Evolutionary conservation across 768 basidiomycete genomes (phyloP).

Genomic region (Roridomyces roridus): DNA sequence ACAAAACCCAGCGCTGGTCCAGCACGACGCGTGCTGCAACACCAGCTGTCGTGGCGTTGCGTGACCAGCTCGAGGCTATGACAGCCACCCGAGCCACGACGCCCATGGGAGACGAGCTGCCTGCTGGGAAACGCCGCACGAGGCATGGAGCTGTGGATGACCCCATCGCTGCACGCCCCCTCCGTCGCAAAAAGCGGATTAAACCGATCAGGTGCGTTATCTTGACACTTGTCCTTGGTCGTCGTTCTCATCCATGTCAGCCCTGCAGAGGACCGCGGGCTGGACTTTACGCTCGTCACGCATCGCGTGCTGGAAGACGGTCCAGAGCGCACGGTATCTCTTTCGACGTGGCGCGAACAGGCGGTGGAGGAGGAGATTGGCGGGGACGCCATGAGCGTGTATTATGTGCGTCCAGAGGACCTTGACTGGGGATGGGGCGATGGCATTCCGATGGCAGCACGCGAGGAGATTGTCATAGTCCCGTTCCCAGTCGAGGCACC

Average conservation of each 20-base stretch:
- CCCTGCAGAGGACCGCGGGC: constrained; percentile 34
- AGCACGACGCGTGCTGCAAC: constrained; percentile 14
- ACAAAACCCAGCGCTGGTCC: constrained; percentile 24
- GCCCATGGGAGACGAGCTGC: neutral
- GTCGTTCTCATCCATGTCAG: neutral
- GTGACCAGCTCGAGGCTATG: constrained; percentile 15
- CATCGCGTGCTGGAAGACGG: constrained; percentile 51
- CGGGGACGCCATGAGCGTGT: constrained; percentile 51
- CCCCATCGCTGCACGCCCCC: too few relatives aligned
- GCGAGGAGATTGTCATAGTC: constrained; percentile 22
- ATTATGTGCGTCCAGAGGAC: constrained; percentile 47
- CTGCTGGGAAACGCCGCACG: neutral
- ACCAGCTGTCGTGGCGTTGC: neutral
- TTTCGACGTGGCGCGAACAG: constrained; percentile 63
- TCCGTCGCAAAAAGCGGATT: neutral
- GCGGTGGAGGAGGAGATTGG: constrained; percentile 47
- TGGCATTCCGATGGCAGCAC: constrained; percentile 15
- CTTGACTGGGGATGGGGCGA: constrained; percentile 5
- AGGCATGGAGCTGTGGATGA: too few relatives aligned
- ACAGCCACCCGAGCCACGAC: constrained; percentile 6
- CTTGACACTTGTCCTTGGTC: neutral
- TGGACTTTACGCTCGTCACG: constrained; percentile 50
- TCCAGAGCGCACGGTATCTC: constrained; percentile 58
- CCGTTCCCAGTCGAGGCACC: constrained; percentile 3
- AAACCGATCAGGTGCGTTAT: neutral